A percentile compares a stretch with the other conserved stretches of the same genome.
phyloP scores from a whole-genome alignment of 225 moss, liverwort and hornwort species.

The Straminergon stramineum region DNA sequence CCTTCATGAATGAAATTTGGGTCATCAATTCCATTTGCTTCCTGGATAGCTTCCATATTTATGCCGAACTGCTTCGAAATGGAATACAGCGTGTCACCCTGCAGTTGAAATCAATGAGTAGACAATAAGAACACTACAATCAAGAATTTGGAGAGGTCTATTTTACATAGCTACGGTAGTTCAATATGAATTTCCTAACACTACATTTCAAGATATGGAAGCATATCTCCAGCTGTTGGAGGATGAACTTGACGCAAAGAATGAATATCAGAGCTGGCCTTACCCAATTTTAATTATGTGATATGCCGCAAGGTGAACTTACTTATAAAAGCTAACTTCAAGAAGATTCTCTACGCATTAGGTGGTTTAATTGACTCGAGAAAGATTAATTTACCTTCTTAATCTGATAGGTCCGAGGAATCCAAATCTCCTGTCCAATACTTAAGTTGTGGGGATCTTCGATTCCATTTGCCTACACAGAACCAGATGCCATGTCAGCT shows the following conservation, averaged over 20 bases:
- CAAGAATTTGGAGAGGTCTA: neutral
- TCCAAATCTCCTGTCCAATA: constrained; percentile 58
- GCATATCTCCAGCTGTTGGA: neutral
- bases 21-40: constrained; percentile 51
- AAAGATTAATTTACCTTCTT: constrained; percentile 24
- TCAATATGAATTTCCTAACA: neutral
- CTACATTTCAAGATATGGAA: neutral
- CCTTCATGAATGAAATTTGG: constrained; percentile 54
- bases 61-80: constrained; percentile 53
- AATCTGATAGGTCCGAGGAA: constrained; percentile 57
- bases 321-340: neutral
- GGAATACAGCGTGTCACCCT: constrained; percentile 61
- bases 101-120: neutral
- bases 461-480: constrained; percentile 50
- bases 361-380: neutral
- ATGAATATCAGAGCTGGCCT: neutral
- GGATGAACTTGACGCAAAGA: neutral
- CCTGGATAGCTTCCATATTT: constrained; percentile 38
- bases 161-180: neutral
- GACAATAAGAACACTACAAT: neutral
- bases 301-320: neutral
- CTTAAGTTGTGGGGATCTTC: constrained; percentile 30
- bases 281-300: neutral
- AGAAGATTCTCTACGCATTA: neutral
- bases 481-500: neutral